Conservation (phyloP, 2,329 filamentous ascomycete genomes). For the Pseudogymnoascus sp. region DNA sequence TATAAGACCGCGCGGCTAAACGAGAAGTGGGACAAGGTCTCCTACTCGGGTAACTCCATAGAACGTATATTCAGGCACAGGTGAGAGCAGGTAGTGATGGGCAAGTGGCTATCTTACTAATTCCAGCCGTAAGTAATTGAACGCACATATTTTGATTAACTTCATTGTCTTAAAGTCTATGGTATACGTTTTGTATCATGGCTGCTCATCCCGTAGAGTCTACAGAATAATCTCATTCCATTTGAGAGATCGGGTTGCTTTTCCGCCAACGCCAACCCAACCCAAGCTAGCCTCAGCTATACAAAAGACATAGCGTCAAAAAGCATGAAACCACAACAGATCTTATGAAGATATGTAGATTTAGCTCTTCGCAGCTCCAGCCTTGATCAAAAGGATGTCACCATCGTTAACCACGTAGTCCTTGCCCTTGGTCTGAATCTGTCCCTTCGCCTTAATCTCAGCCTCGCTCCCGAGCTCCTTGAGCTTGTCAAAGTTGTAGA, state of each 20-base stretch:
- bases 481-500: slow-evolving; percentile 78
- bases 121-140: too few relatives aligned
- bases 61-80: too few relatives aligned
- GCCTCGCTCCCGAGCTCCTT: slow-evolving; percentile 85
- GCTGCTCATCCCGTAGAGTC: not conserved
- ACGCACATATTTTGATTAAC: not conserved
- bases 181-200: not conserved
- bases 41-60: too few relatives aligned
- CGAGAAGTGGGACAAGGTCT: too few relatives aligned
- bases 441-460: slow-evolving; percentile 85
- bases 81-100: too few relatives aligned
- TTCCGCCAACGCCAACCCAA: slow-evolving; percentile 6
- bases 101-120: too few relatives aligned
- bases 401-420: slow-evolving; percentile 87
- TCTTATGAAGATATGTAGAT: slow-evolving; percentile 1
- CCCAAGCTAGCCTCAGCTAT: not conserved
- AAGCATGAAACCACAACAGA: not conserved
- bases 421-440: slow-evolving; percentile 98
- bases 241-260: not conserved
- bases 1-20: too few relatives aligned
- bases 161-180: not conserved
- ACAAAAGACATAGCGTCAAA: slow-evolving; percentile 8
- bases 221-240: not conserved
- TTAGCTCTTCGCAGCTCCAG: slow-evolving; percentile 67
- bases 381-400: slow-evolving; percentile 80